Percentiles rank a stretch among this genome's conserved stretches.
phyloP scores from a whole-genome alignment of 2,329 filamentous ascomycete species.

The Penicillium sp. region DNA sequence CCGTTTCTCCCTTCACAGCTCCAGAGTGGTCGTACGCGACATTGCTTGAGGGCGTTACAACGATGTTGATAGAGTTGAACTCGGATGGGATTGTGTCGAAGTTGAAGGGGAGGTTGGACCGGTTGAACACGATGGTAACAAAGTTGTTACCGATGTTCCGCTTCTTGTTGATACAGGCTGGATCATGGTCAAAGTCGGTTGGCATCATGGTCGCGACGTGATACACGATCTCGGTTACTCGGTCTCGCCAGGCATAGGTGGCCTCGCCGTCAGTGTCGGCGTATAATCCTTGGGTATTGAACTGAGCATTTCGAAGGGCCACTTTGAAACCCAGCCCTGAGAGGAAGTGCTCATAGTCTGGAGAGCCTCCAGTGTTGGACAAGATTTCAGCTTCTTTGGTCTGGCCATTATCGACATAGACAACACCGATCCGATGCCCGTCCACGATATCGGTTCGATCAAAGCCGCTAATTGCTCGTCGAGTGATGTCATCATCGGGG shows the following conservation, averaged over 20 bases:
- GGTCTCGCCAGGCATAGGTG: slow-evolving; percentile 90
- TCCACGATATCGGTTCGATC: slow-evolving; percentile 87
- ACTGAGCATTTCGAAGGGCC: slow-evolving; percentile 72
- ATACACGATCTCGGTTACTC: slow-evolving; percentile 91
- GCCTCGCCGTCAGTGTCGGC: slow-evolving; percentile 78
- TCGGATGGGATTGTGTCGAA: slow-evolving; percentile 91
- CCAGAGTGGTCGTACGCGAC: slow-evolving; percentile 35
- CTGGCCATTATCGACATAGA: slow-evolving; percentile 88
- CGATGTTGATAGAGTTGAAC: slow-evolving; percentile 96
- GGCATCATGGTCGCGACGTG: slow-evolving; percentile 98
- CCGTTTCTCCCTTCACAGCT: slow-evolving; percentile 31
- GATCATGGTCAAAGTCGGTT: slow-evolving; percentile 71
- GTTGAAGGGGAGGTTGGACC: slow-evolving; percentile 81
- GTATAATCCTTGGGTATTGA: slow-evolving; percentile 92
- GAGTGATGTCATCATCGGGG: slow-evolving; percentile 65
- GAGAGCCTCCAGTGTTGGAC: slow-evolving; percentile 77
- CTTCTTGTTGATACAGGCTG: slow-evolving; percentile 78
- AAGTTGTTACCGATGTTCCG: slow-evolving; percentile 95
- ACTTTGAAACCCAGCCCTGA: slow-evolving; percentile 76
- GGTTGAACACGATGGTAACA: slow-evolving; percentile 97
- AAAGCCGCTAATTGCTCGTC: slow-evolving; percentile 72
- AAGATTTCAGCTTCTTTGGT: slow-evolving; percentile 78
- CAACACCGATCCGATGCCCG: slow-evolving; percentile 89
- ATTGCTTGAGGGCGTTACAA: slow-evolving; percentile 72
- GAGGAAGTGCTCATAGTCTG: slow-evolving; percentile 82